Evolutionary conservation across 768 basidiomycete species (phyloP), one percentile per base, ranked within the genome.

Genomic region (Rhodocollybia butyracea): DNA sequence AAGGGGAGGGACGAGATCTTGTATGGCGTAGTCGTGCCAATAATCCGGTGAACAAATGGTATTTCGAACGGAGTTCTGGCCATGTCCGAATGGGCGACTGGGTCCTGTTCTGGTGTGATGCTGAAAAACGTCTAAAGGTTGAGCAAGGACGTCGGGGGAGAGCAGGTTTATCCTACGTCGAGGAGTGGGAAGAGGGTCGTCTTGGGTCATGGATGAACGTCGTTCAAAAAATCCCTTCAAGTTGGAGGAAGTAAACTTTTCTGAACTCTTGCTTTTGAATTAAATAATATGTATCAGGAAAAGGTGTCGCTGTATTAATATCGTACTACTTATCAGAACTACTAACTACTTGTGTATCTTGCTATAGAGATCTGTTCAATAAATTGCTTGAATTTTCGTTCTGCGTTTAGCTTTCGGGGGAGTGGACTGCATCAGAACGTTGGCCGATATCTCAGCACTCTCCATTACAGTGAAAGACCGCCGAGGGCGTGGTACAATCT

Each of bases 31-130:
- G 87, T 67, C 81, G 97, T 53, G 79, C 89, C 6, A 81, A 97
- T 72, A 99, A 99, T 69, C 95, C 94, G 0, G 85, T 98, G 55
- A 99, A 99, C 74, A 96, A 94, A 72, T 99, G 97, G 97, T 99
- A 99, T 73, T 98, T 93, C 61, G 97, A 99, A 65, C 85, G 97
- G 31, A 91, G 89, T 66, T 89, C 88, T 19, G 97, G 97, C 19
- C 95, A 98, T 72, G 59, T 94, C 36, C 81, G 91, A 59, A 81
- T 88, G 76, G 89, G 87, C 11, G 75, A 84, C 24, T 99, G 96
- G 92, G 85, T 93, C 42, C 70, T 99, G 63, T 99, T 99, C 70
- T 99, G 97, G 97, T 97, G 95, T 70, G 97, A 99, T 73, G 93
- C 88, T 1, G 96, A 98, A 75, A 91, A 88, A 71, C 78, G 88